These are phyloP conservation scores for Aleurites moluccanus DNA, from an alignment of 441 rosid species.

Conservation along the genomic window DNA sequence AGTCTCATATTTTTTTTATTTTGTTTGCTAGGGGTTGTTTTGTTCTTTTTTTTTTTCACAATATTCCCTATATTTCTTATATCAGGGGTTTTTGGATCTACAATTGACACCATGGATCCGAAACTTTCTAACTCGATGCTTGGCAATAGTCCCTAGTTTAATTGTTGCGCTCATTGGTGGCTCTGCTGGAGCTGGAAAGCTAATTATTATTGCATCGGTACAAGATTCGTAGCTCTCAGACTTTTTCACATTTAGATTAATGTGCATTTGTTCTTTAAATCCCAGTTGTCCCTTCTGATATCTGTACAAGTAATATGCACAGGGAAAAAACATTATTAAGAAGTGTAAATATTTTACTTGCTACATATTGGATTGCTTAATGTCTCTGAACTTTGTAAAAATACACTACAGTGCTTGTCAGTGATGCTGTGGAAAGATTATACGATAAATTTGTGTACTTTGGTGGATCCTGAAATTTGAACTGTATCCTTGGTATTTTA, in stretches of 20 bases:
- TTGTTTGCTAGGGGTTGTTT: neutral
- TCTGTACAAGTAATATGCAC: neutral
- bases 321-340: neutral
- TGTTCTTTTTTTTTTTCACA: neutral
- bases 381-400: neutral
- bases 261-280: neutral
- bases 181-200: slow-evolving; percentile 84
- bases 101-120: slow-evolving; percentile 78
- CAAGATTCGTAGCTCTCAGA: neutral
- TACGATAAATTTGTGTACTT: neutral
- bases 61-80: slow-evolving; percentile 10
- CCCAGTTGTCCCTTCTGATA: neutral
- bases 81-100: slow-evolving; percentile 79
- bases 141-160: slow-evolving; percentile 90
- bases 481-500: neutral
- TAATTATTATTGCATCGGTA: slow-evolving; percentile 94
- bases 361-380: neutral
- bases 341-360: neutral
- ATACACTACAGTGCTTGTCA: neutral
- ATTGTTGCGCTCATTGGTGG: slow-evolving; percentile 89
- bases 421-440: neutral
- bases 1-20: neutral
- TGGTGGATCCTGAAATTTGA: neutral
- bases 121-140: slow-evolving; percentile 75
- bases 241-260: neutral